These are phyloP conservation scores for Sporothrix schenckii DNA, from an alignment of 2,329 filamentous ascomycete species.

Conservation along the genomic window DNA sequence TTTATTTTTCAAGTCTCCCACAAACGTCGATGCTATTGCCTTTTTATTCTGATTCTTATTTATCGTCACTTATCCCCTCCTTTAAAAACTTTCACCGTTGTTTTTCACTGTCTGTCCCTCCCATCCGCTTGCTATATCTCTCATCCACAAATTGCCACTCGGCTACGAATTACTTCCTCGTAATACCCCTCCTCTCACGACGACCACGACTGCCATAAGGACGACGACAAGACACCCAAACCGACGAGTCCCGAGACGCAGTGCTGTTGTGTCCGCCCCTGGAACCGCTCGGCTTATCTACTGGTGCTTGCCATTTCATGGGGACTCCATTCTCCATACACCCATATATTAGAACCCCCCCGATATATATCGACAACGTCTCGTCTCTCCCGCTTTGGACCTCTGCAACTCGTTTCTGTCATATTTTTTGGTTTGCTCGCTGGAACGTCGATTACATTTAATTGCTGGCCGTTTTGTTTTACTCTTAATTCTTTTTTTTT, in stretches of 20 bases:
- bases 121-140: neutral
- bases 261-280: conserved; percentile 1
- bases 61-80: too few relatives aligned
- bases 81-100: neutral
- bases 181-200: neutral
- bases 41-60: neutral
- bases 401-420: neutral
- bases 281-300: neutral
- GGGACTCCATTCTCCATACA: neutral
- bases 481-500: neutral
- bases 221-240: neutral
- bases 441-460: conserved; percentile 6
- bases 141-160: conserved; percentile 2
- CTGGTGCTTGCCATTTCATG: conserved; percentile 6
- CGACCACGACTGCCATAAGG: neutral
- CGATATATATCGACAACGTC: conserved; percentile 26
- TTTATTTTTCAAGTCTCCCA: neutral
- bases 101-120: neutral
- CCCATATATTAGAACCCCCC: conserved; percentile 20
- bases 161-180: neutral
- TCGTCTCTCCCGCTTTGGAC: conserved; percentile 20
- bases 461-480: conserved; percentile 11
- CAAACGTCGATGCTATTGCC: neutral
- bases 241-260: neutral
- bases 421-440: conserved; percentile 5